These are phyloP conservation scores for Pseudogymnoascus destructans DNA, from an alignment of 2,329 filamentous ascomycete species.

Conservation along the genomic window DNA sequence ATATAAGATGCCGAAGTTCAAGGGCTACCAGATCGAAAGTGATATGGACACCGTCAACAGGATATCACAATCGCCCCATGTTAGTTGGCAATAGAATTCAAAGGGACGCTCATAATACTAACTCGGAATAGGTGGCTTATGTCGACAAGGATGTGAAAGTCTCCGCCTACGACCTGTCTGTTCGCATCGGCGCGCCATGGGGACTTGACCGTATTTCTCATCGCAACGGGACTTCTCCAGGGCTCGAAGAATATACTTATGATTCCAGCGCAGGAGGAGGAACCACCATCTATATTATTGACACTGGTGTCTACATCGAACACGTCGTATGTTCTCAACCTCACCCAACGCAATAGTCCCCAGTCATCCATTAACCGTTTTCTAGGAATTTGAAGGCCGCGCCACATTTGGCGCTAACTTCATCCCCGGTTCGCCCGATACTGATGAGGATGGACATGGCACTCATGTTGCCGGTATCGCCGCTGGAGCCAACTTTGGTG, in stretches of 20 bases:
- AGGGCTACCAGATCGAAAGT: constrained; percentile 22
- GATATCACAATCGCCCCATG: constrained; percentile 22
- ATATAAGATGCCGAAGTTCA: constrained; percentile 19
- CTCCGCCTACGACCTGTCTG: constrained; percentile 31
- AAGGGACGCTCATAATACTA: neutral
- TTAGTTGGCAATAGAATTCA: constrained; percentile 11
- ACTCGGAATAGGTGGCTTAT: constrained; percentile 33
- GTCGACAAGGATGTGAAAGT: constrained; percentile 42
- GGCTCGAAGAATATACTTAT: constrained; percentile 22
- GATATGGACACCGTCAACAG: constrained; percentile 20
- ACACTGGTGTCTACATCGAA: constrained; percentile 22
- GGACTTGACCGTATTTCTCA: constrained; percentile 25
- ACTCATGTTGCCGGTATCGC: constrained; percentile 33
- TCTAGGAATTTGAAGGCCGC: constrained; percentile 22
- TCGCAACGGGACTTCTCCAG: constrained; percentile 12
- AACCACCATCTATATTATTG: constrained; percentile 23
- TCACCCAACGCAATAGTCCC: neutral
- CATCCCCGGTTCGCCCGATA: constrained; percentile 17
- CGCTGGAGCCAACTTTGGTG: constrained; percentile 28
- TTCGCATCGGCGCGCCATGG: constrained; percentile 39
- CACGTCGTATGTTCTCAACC: constrained; percentile 20
- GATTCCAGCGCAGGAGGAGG: constrained; percentile 22
- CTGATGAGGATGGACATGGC: constrained; percentile 30
- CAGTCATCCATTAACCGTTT: neutral
- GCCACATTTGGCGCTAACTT: constrained; percentile 20